Base-by-base conservation (phyloP, 2,329 filamentous ascomycete species). In the Sordariomycetes sp. region DNA sequence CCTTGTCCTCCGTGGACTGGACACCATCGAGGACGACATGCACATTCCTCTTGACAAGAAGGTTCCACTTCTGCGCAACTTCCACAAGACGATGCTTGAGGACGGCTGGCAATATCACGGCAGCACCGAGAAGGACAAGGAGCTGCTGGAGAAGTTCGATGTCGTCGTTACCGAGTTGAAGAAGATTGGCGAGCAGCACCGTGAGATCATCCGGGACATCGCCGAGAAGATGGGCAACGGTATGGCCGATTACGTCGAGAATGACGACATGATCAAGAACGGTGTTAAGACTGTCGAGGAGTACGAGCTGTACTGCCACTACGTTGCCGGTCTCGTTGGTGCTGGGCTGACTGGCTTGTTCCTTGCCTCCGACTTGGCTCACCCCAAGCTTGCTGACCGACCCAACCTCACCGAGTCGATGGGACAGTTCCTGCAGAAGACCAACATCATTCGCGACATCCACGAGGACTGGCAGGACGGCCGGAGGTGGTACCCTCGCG, bases 11-110 rank as follows among this genome's bases (percentile, higher is more conserved):
- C 85, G 92, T 40, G 92, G 86, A 30, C 74, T 98, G 33, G 92
- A 98, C 59, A 98, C 92, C n/a, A 85, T 98, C 40, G 92, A 98
- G 63, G 92, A 98, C 68, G 92, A 98, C 60, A 96, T 95, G 79
- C 94, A 87, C 5, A 81, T 98, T 40, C 68, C 82, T 3, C 64
- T 90, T 25, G 71, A 75, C 43, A 79, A 73, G 51, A 98, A 98
- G 65, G 83, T 93, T 52, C 86, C 87, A 3, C 61, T 95, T 37
- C 68, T 98, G 40, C 78, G 90, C 41, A 70, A 82, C 30, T 98
- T 98, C 59, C 68, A 93, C 54, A 64, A 82, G 36, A 71, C 81
- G 44, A 70, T 96, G 51, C 80, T 86, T 45, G 61, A 81, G 43
- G 85, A 94, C 44, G 88, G 86, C 34, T 98, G 92, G 92, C 93